A percentile compares a stretch with the other conserved stretches of the same genome.
Evolutionary conservation across 2,329 filamentous ascomycete species (phyloP).

Genomic region (Neofusicoccum laricinum): DNA sequence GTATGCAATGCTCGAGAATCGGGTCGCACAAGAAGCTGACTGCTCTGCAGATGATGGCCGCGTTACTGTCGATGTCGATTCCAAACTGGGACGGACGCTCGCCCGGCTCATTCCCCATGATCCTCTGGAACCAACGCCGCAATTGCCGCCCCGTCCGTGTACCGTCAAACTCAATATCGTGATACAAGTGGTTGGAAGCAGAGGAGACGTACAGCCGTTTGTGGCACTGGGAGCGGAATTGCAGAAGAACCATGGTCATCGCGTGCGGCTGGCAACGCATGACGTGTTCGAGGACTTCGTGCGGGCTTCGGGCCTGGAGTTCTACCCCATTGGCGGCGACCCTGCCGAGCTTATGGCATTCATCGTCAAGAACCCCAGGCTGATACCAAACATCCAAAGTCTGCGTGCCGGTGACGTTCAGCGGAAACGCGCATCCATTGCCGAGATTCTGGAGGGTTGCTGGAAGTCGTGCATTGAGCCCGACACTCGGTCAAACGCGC

Average conservation of each 20-base stretch:
- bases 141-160: neutral
- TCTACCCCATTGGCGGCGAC: slow-evolving; percentile 57
- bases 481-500: slow-evolving; percentile 1
- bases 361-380: slow-evolving; percentile 78
- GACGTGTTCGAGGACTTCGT: slow-evolving; percentile 54
- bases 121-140: neutral
- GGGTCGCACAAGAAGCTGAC: neutral
- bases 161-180: slow-evolving; percentile 48
- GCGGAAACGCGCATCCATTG: slow-evolving; percentile 25
- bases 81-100: slow-evolving; percentile 14
- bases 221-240: slow-evolving; percentile 54
- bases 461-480: slow-evolving; percentile 27
- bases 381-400: slow-evolving; percentile 39
- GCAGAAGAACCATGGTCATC: slow-evolving; percentile 48
- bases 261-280: slow-evolving; percentile 58
- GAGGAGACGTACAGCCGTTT: slow-evolving; percentile 60
- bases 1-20: neutral
- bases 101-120: slow-evolving; percentile 2
- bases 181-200: slow-evolving; percentile 53
- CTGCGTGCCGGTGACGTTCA: slow-evolving; percentile 30
- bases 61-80: slow-evolving; percentile 27
- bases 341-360: slow-evolving; percentile 56
- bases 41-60: slow-evolving; percentile 19
- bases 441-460: slow-evolving; percentile 30
- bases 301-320: slow-evolving; percentile 52